A percentile compares a stretch with the other conserved stretches of the same genome.
phyloP scores from a whole-genome alignment of 306 rosid genomes.

The Vicia faba region DNA sequence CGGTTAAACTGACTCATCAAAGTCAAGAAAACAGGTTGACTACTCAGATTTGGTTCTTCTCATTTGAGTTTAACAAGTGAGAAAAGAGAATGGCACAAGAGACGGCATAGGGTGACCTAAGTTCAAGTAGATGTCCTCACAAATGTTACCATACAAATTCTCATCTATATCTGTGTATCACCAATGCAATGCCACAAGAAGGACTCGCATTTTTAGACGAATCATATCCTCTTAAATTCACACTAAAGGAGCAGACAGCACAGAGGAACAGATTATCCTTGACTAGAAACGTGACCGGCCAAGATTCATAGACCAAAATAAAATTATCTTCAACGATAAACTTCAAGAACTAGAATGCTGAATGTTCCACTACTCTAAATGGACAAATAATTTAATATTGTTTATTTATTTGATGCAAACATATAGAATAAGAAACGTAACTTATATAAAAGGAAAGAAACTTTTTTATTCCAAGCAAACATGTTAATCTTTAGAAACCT shows the following conservation, averaged over 20 bases:
- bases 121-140: neutral
- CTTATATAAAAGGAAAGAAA: too few relatives aligned
- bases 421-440: too few relatives aligned
- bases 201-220: neutral
- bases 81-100: neutral
- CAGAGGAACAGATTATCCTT: conserved; percentile 1
- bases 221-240: neutral
- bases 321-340: neutral
- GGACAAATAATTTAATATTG: conserved; percentile 1
- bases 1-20: neutral
- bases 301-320: neutral
- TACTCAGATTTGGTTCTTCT: neutral
- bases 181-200: conserved; percentile 15
- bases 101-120: neutral
- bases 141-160: neutral
- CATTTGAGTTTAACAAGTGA: neutral
- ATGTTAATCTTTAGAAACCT: neutral
- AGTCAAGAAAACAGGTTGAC: neutral
- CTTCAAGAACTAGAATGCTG: neutral
- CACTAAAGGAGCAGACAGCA: neutral
- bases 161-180: neutral
- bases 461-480: too few relatives aligned
- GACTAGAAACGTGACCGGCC: neutral
- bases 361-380: neutral
- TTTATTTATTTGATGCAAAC: conserved; percentile 4